Base-by-base conservation (phyloP, 257 asterid species). In the Salvia miltiorrhiza region DNA sequence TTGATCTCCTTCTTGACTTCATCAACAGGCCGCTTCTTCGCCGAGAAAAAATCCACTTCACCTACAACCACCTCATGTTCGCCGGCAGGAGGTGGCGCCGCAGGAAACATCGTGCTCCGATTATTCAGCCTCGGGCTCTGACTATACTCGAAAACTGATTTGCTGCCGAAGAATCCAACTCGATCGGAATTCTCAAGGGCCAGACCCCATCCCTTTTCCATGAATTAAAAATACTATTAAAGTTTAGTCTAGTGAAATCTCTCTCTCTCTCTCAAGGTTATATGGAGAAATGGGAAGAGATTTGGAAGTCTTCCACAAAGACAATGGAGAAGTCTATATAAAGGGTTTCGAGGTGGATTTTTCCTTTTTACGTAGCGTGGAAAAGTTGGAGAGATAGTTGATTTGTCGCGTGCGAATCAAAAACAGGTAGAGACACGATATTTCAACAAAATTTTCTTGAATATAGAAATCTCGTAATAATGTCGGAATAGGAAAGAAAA, bases 31-130 rank as follows among this genome's bases (percentile, higher is more conserved):
- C 30, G 79, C 11, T 64, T 82, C 75, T 59, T 79, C 20, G 81
- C 90, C 3, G 96, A 80, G 73, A 93, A 93, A 73, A 90, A 93
- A 79, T 90, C 98, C 5, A 93, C 88, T 78, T 85, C 98, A 37
- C 82, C 84, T 9, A 78, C 41, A 45, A 64, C 82, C 28, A 12
- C 76, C 65, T 79, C 65, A 48, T 73, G 66, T 41, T 72, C 85
- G 1, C 52, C 75, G 35, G 41, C 83, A 37, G 80, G 47, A 28
- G 54, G 26, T 0, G 79, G 39, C 24, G 35, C 82, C 67, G 55
- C 71, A 73, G 83, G 87, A 77, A 75, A 78, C 79, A 81, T 84
- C 49, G 49, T 60, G 72, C 30, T 79, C 69, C 62, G 65, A 47
- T 63, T 77, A 67, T 79, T 75, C 77, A 77, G 26, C 28, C 79